Base-by-base conservation (phyloP, 2,329 filamentous ascomycete genomes). In the Clonostachys byssicola region DNA sequence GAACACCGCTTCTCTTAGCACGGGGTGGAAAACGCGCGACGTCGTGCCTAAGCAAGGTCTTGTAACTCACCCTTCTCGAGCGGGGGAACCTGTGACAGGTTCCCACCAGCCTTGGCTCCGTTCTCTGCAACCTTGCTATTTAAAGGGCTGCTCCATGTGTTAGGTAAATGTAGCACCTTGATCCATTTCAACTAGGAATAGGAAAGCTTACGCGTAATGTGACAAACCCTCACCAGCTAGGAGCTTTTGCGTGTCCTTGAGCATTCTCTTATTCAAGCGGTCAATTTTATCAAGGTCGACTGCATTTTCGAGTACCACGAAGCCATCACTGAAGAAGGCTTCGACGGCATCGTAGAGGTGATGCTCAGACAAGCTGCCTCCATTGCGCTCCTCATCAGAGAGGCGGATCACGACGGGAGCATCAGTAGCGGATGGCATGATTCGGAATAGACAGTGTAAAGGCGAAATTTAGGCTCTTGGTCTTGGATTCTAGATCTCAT, bases 301-400 rank as follows among this genome's bases (percentile, higher is more conserved):
- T n/a, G 56, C 55, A 42, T 58, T 58, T 34, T 57, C 56, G 36
- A 58, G 45, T 3, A 58, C 55, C 10, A 58, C 56, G 12, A 58
- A 42, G 16, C 56, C 56, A 40, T 58, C 55, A 2, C 45, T 53
- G 43, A 58, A 58, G 48, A 58, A 57, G 17, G 55, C 56, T 33
- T 58, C 55, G 13, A 58, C 49, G 17, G 51, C 51, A 33, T 58
- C 55, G 35, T 57, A 58, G 33, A 58, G 52, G 30, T 58, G 51
- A 39, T 55, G 49, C 42, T 58, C 55, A 41, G 43, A 47, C 52
- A 59, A 54, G 34, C 52, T 42, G 16, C 56, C 55, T 36, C 42
- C 51, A 41, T 53, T 49, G 35, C 56, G 54, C 52, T 59, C 56
- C 42, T 57, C 54, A 36, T 56, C 49, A 5, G 54, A 49, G 30